Conservation (phyloP, 2,329 filamentous ascomycete genomes). For the Knufia petricola region DNA sequence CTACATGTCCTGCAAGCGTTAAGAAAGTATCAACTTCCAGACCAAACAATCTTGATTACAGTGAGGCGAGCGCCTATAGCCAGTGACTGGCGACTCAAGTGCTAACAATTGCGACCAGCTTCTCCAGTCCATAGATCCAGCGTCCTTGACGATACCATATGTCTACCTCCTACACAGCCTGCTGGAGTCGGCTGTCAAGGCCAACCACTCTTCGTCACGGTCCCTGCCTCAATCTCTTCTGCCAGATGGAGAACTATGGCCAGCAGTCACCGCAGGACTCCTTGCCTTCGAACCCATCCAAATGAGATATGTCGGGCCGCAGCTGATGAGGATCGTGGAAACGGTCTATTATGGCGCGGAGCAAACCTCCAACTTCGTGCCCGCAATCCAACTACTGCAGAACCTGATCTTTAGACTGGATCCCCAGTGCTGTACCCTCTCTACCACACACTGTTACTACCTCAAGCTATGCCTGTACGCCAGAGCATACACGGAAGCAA, state of each 20-base stretch:
- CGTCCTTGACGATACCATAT: constrained; percentile 51
- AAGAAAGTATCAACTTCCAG: constrained; percentile 13
- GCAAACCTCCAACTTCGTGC: constrained; percentile 27
- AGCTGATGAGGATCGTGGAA: constrained; percentile 32
- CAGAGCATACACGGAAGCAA: constrained; percentile 30
- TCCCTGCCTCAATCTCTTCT: constrained; percentile 31
- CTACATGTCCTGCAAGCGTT: constrained; percentile 21
- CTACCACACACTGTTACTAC: constrained; percentile 34
- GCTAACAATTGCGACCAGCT: not conserved
- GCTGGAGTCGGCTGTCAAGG: constrained; percentile 29
- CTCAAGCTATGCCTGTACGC: constrained; percentile 35
- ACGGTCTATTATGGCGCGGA: constrained; percentile 27
- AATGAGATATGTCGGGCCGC: constrained; percentile 34
- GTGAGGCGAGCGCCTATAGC: constrained; percentile 21
- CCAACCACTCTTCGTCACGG: constrained; percentile 27
- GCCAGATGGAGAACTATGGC: constrained; percentile 41
- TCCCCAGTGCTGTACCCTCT: constrained; percentile 33
- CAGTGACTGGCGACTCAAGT: not conserved
- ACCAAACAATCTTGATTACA: constrained; percentile 5
- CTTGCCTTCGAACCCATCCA: constrained; percentile 43
- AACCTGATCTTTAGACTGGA: constrained; percentile 38
- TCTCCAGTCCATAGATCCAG: constrained; percentile 29
- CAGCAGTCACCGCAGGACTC: constrained; percentile 41
- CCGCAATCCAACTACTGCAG: constrained; percentile 32
- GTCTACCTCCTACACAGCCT: constrained; percentile 44